phyloP scores from a whole-genome alignment of 306 rosid species.

The Prosopis cineraria region DNA sequence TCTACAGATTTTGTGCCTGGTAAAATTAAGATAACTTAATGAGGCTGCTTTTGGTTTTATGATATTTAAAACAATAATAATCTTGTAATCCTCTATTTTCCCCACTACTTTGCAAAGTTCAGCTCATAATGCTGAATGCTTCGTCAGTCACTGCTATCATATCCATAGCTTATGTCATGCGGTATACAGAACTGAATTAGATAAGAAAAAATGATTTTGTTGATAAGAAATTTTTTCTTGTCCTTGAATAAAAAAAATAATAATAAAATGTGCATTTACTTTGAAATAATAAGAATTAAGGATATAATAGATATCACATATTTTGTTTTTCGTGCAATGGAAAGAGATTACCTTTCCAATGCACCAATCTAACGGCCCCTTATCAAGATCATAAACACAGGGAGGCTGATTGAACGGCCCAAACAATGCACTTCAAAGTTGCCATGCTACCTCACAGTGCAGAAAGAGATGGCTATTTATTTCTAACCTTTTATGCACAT shows the following conservation, averaged over 20 bases:
- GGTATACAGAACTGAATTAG: too few species aligned
- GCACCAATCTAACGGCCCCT: too few species aligned
- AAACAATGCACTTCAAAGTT: neutral
- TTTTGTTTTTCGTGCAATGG: too few species aligned
- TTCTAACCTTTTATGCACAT: neutral
- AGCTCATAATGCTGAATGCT: slow-evolving; percentile 18
- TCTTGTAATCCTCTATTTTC: slow-evolving; percentile 15
- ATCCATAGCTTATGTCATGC: neutral
- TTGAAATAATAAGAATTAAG: too few species aligned
- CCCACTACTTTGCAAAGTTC: neutral
- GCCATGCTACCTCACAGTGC: neutral
- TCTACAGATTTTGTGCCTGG: neutral
- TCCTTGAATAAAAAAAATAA: too few species aligned
- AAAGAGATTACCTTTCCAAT: too few species aligned
- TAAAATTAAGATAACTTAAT: slow-evolving; percentile 25
- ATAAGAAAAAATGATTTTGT: too few species aligned
- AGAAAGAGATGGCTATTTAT: neutral
- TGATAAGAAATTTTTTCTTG: too few species aligned
- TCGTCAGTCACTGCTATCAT: slow-evolving; percentile 19
- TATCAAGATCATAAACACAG: neutral
- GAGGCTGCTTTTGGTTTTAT: slow-evolving; percentile 9
- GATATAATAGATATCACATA: too few species aligned
- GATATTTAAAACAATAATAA: slow-evolving; percentile 6
- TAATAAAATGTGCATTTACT: too few species aligned
- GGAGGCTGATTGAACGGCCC: neutral